Percentiles rank a stretch among this genome's conserved stretches.
Evolutionary conservation across 2,329 filamentous ascomycete species (phyloP).

Genomic region (Penicillium decumbens): DNA sequence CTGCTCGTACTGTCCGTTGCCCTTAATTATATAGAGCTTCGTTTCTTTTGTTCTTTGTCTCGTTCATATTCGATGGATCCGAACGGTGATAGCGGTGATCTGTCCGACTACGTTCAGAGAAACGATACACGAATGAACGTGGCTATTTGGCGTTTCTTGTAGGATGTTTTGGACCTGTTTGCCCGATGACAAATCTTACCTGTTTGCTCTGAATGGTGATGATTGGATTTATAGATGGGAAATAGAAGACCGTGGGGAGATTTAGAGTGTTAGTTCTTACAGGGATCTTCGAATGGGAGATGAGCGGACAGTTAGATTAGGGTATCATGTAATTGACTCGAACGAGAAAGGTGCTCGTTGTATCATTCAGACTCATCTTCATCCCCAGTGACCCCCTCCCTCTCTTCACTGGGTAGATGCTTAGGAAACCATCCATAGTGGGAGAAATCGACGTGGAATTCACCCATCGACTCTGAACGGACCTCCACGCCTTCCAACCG

Average conservation of each 20-base stretch:
- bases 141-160: background rate
- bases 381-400: background rate
- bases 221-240: too few species aligned
- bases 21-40: background rate
- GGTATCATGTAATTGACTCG: background rate
- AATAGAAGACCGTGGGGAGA: too few species aligned
- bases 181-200: too few species aligned
- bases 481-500: constrained; percentile 43
- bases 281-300: too few species aligned
- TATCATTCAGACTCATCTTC: constrained; percentile 2
- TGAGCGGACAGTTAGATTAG: background rate
- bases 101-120: background rate
- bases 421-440: constrained; percentile 50
- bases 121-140: background rate
- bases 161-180: too few species aligned
- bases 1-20: background rate
- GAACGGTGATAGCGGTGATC: background rate
- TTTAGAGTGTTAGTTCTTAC: too few species aligned
- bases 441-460: constrained; percentile 42
- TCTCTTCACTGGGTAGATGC: constrained; percentile 46
- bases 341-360: background rate
- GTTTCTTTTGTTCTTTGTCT: background rate
- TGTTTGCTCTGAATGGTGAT: too few species aligned
- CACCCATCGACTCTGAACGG: constrained; percentile 41
- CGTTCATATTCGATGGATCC: background rate